These are phyloP conservation scores for Aegilops sharonensis DNA, from an alignment of 176 grass and related monocot genomes.

Conservation along the genomic window DNA sequence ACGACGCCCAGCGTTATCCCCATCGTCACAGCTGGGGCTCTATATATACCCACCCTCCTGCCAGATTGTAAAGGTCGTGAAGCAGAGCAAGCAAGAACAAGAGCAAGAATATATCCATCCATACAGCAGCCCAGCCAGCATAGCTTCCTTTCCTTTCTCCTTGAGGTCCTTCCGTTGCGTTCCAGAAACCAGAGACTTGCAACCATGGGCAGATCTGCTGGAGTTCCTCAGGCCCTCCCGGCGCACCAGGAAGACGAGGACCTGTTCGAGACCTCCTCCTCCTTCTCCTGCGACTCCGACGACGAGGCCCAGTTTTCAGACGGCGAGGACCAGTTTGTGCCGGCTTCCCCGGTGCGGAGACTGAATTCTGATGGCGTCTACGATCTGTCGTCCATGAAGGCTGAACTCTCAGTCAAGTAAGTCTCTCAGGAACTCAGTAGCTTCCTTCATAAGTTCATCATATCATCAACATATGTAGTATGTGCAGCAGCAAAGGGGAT, in stretches of 20 bases:
- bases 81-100: conserved; percentile 7
- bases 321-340: conserved; percentile 27
- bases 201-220: conserved; percentile 34
- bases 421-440: neutral
- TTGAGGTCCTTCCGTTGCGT: neutral
- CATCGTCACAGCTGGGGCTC: neutral
- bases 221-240: conserved; percentile 21
- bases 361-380: conserved; percentile 42
- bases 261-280: conserved; percentile 59
- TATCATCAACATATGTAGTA: neutral
- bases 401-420: conserved; percentile 69
- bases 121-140: neutral
- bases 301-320: conserved; percentile 46
- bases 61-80: conserved; percentile 18
- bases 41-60: conserved; percentile 26
- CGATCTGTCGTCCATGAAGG: conserved; percentile 63
- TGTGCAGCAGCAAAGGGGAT: neutral
- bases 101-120: conserved; percentile 30
- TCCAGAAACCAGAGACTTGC: neutral
- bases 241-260: conserved; percentile 49
- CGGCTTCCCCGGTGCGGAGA: neutral
- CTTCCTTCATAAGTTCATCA: neutral
- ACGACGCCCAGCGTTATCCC: conserved; percentile 36
- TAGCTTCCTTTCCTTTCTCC: neutral
- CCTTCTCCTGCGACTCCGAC: conserved; percentile 47